Base-by-base conservation (phyloP, 2,329 filamentous ascomycete species). In the Trichoderma semiorbis region DNA sequence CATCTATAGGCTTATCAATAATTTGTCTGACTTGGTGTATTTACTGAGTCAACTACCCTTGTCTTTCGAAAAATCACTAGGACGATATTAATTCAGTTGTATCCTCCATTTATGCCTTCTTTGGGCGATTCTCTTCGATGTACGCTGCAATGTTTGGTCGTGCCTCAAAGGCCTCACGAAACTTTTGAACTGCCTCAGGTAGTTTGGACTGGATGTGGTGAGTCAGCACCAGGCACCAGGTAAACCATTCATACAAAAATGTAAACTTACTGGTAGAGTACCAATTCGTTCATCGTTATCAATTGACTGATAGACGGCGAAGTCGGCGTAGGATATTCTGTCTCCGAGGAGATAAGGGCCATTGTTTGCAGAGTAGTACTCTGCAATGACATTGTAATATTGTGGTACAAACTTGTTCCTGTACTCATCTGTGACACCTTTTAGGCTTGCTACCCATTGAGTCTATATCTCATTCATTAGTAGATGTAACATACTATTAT, bases 341-440 rank as follows among this genome's bases (percentile, higher is more conserved):
- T 81, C 74, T 1, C 82, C 81, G 0, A 83, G 73, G 3, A 83
- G 78, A 63, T 79, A 83, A 1, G 82, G 81, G 0, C 81, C 81
- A 0, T 70, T 69, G 0, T 63, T 68, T 1, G 80, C 75, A 0
- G 75, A 66, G 34, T 82, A 82, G 43, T 79, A 80, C 34, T 78
- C 71, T 0, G 69, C 77, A 1, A 82, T 30, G 1, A 79, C 50
- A 0, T 76, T 72, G 36, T 82, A 79, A 72, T 80, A 83, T n/a
- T 76, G 47, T 0, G 78, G 76, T 1, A 76, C 72, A 47, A 72
- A 68, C 24, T 75, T 61, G 53, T 80, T 76, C 72, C 78, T 80
- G 74, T 81, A 83, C 30, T 79, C 75, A 0, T 78, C 76, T 0
- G 75, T 77, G 7, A 69, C 71, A 0, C 73, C 66, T 2, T 53